Evolutionary conservation across 805 yeast species (phyloP).

Genomic region (Ogataea paraovalis): DNA sequence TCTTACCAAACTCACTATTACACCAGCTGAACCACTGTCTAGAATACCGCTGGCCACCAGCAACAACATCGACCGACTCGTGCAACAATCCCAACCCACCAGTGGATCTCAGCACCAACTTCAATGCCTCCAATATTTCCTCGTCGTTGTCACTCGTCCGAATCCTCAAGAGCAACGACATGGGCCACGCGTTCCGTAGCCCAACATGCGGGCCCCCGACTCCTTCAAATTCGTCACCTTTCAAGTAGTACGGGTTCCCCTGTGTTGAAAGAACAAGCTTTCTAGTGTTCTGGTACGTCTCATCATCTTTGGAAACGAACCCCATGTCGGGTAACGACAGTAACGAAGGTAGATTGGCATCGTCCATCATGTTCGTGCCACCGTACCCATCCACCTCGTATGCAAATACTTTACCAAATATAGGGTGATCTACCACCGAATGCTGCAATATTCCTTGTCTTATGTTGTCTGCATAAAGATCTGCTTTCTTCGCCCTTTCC

Average conservation of each 20-base stretch:
- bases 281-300: conserved; percentile 72
- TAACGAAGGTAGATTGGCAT: conserved; percentile 83
- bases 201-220: conserved; percentile 94
- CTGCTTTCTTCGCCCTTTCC: conserved; percentile 27
- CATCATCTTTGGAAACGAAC: conserved; percentile 46
- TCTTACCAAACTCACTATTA: conserved; percentile 85
- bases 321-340: conserved; percentile 80
- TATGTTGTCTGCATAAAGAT: conserved; percentile 39
- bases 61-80: conserved; percentile 69
- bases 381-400: conserved; percentile 90
- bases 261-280: conserved; percentile 61
- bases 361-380: conserved; percentile 72
- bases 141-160: conserved; percentile 70
- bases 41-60: conserved; percentile 51
- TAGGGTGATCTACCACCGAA: conserved; percentile 66
- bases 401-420: conserved; percentile 75
- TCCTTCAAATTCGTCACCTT: conserved; percentile 64
- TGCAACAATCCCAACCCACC: conserved; percentile 79
- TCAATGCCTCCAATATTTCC: conserved; percentile 53
- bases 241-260: conserved; percentile 76
- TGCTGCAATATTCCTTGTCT: conserved; percentile 53
- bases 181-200: conserved; percentile 80
- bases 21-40: conserved; percentile 96
- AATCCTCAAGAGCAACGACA: conserved; percentile 72
- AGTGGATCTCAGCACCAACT: conserved; percentile 54